Conservation (phyloP, 495 filamentous ascomycete genomes). For the Aspergillus incahuasiensis region DNA sequence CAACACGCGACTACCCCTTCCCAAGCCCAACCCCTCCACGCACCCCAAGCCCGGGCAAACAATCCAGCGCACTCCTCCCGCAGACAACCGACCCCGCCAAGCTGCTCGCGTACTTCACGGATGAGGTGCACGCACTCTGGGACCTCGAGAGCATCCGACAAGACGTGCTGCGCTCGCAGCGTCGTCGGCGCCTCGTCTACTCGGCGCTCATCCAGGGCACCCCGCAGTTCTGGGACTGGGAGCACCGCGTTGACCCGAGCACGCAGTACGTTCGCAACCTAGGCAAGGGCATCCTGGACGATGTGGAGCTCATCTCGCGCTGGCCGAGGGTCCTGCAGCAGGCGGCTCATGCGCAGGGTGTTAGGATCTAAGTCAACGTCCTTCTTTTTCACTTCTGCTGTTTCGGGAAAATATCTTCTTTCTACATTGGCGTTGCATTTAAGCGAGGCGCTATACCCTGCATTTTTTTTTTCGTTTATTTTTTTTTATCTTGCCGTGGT, state of each 20-base stretch:
- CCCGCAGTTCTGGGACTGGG: constrained; percentile 72
- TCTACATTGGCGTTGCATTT: constrained; percentile 13
- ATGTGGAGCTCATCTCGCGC: constrained; percentile 43
- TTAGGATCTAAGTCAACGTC: not conserved
- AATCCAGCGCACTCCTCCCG: constrained; percentile 27
- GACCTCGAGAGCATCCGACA: constrained; percentile 65
- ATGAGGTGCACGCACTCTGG: constrained; percentile 65
- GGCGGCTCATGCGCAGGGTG: constrained; percentile 29
- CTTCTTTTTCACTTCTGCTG: not conserved
- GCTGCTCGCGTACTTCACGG: constrained; percentile 53
- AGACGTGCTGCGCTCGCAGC: constrained; percentile 66
- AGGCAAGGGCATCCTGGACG: constrained; percentile 42
- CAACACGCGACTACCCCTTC: constrained; percentile 32
- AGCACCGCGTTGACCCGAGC: constrained; percentile 66
- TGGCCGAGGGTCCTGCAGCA: constrained; percentile 44
- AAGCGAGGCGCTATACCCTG: constrained; percentile 41
- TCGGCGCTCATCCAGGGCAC: constrained; percentile 65
- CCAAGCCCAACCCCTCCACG: constrained; percentile 40
- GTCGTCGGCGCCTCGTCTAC: constrained; percentile 67
- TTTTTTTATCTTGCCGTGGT: too few relatives aligned
- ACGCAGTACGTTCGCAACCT: constrained; percentile 59
- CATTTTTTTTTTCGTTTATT: constrained; percentile 1
- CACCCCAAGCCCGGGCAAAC: constrained; percentile 36
- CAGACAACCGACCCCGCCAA: constrained; percentile 41
- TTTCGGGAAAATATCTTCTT: not conserved